Percentiles rank a stretch among this genome's conserved stretches.
Evolutionary conservation across 73 alveolate genomes (phyloP).

Genomic region (Effrenium voratum): DNA sequence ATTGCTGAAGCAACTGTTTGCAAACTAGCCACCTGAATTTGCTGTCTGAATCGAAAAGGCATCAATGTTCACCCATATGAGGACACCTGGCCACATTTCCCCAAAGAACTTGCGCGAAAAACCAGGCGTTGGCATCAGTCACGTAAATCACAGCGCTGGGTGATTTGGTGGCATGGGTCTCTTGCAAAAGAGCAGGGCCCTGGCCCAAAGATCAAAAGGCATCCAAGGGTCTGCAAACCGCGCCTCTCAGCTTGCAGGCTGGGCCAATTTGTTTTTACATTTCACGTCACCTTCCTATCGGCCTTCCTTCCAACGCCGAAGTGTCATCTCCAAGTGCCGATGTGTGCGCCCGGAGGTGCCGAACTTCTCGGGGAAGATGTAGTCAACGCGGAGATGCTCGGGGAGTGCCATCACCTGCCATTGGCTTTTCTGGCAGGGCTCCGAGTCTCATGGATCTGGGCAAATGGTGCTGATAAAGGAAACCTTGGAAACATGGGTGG

Average conservation of each 20-base stretch:
- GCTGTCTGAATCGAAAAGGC: too few relatives aligned
- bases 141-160: too few relatives aligned
- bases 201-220: not conserved
- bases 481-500: not conserved
- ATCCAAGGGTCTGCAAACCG: not conserved
- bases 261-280: not conserved
- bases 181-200: not conserved
- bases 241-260: not conserved
- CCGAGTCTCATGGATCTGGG: not conserved
- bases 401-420: conserved; percentile 72
- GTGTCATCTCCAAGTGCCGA: conserved; percentile 47
- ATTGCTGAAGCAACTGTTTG: too few relatives aligned
- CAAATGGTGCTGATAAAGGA: not conserved
- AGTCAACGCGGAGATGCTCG: not conserved
- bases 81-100: too few relatives aligned
- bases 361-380: conserved; percentile 44
- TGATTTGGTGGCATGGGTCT: not conserved
- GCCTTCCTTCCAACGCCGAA: not conserved
- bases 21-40: too few relatives aligned
- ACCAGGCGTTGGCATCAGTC: too few relatives aligned
- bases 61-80: too few relatives aligned
- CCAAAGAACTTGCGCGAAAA: too few relatives aligned
- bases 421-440: not conserved
- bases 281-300: not conserved
- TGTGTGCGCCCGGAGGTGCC: conserved; percentile 58